A percentile compares a stretch with the other conserved stretches of the same genome.
Conservation (phyloP, 345 rosid species). For the Litchi chinensis region DNA sequence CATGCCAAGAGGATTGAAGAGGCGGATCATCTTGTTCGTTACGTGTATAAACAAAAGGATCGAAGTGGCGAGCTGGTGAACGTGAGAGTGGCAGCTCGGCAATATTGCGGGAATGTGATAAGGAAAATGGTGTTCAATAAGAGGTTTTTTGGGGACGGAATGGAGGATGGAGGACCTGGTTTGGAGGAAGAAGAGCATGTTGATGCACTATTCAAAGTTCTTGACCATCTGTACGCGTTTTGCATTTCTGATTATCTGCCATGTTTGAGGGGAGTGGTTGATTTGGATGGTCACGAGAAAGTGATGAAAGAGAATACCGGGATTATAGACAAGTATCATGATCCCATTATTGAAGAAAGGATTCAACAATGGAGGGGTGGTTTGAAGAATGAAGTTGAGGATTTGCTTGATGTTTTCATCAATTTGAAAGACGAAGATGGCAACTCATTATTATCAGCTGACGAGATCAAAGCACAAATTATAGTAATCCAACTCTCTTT, state of each 20-base stretch:
- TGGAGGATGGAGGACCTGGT: constrained; percentile 37
- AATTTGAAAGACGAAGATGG: constrained; percentile 32
- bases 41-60: constrained; percentile 34
- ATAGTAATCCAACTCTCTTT: constrained; percentile 28
- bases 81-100: constrained; percentile 31
- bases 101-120: constrained; percentile 42
- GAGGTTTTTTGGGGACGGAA: constrained; percentile 34
- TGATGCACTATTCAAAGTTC: constrained; percentile 42
- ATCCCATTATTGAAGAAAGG: constrained; percentile 52
- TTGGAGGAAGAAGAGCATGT: constrained; percentile 46
- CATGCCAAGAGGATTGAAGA: constrained; percentile 44
- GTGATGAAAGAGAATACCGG: constrained; percentile 27
- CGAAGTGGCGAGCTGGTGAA: constrained; percentile 27
- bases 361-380: constrained; percentile 42
- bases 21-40: constrained; percentile 38
- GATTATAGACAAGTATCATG: constrained; percentile 43
- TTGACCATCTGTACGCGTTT: constrained; percentile 38
- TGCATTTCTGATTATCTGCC: constrained; percentile 59
- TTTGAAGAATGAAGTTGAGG: constrained; percentile 27
- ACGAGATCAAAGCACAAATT: constrained; percentile 35
- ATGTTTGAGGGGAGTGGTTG: constrained; percentile 32
- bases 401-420: constrained; percentile 46
- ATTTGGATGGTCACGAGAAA: constrained; percentile 46
- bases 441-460: constrained; percentile 23
- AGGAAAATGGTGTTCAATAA: constrained; percentile 37